A percentile compares a stretch with the other conserved stretches of the same genome.
Conservation (phyloP, 2,329 filamentous ascomycete genomes). For the Cryphonectria radicalis region DNA sequence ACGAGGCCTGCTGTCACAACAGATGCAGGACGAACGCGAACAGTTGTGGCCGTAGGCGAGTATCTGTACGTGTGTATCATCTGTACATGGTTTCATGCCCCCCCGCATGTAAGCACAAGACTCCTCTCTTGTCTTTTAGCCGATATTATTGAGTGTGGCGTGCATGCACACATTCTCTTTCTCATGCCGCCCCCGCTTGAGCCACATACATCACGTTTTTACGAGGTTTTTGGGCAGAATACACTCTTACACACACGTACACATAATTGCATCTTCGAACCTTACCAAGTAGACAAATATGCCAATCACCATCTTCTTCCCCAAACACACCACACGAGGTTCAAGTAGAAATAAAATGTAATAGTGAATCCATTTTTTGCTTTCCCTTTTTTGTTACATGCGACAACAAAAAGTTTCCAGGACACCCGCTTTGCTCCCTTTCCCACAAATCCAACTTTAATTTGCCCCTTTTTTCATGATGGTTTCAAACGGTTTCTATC, state of each 20-base stretch:
- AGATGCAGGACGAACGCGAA: no score
- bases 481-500: background rate
- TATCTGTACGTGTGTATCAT: background rate
- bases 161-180: no score
- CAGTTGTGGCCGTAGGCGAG: no score
- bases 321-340: no score
- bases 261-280: background rate
- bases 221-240: no score
- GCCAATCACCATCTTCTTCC: no score
- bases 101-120: background rate
- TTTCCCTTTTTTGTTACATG: background rate
- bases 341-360: background rate
- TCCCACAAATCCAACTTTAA: background rate
- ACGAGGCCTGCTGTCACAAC: no score
- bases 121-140: conserved; percentile 43
- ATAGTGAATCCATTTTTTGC: background rate
- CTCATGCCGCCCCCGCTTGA: no score
- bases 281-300: no score
- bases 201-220: no score
- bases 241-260: background rate
- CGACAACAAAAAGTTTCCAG: background rate
- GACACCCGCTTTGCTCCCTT: background rate
- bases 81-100: background rate
- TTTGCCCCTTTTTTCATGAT: background rate
- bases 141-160: background rate